Percentiles rank a stretch among this genome's conserved stretches.
Conservation (phyloP, 164 flowering plant genomes). For the Cinnamomum chago region DNA sequence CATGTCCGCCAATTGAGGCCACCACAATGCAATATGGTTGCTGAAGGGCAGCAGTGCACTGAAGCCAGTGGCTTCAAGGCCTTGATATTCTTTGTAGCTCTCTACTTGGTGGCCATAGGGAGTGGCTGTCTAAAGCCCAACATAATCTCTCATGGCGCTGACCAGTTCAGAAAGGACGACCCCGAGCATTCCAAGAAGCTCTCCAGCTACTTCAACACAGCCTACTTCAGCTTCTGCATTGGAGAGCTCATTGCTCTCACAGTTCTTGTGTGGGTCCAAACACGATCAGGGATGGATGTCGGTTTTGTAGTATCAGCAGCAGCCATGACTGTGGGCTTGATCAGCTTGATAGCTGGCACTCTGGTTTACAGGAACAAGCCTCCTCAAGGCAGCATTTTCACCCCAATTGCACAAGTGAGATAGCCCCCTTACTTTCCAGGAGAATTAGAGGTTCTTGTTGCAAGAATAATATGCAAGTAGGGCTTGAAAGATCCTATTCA, state of each 20-base stretch:
- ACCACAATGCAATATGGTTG: conserved; percentile 58
- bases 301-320: conserved; percentile 93
- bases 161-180: conserved; percentile 58
- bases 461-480: too few species aligned
- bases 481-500: too few species aligned
- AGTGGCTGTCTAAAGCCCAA: conserved; percentile 97
- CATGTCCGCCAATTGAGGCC: conserved; percentile 86
- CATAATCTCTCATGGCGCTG: conserved; percentile 93
- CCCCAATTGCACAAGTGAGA: conserved; percentile 82
- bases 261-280: conserved; percentile 83
- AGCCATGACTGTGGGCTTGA: conserved; percentile 78
- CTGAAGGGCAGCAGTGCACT: conserved; percentile 22
- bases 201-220: conserved; percentile 82
- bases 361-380: conserved; percentile 66
- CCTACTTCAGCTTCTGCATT: conserved; percentile 84
- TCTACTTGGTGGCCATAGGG: conserved; percentile 76
- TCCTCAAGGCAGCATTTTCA: conserved; percentile 84
- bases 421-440: too few species aligned
- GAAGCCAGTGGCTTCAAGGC: conserved; percentile 55
- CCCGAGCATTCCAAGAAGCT: conserved; percentile 61
- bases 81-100: conserved; percentile 52
- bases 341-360: conserved; percentile 65
- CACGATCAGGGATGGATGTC: conserved; percentile 90
- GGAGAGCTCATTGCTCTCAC: conserved; percentile 92
- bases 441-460: too few species aligned